Base-by-base conservation (phyloP, 192 early-diverging fungal genomes). In the Pilaira anomala region DNA sequence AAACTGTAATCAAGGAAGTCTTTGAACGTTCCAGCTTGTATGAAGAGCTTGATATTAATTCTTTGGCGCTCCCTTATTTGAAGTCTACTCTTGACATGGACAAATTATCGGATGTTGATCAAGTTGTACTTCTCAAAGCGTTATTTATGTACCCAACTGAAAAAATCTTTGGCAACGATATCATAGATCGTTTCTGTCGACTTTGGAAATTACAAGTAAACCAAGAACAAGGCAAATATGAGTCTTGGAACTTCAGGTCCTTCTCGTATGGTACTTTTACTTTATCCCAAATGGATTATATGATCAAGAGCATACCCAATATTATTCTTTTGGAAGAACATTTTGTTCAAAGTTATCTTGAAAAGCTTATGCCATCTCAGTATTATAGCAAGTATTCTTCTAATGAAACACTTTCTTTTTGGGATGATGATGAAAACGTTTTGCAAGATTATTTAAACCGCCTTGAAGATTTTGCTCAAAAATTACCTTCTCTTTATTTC, bases 271-370 rank as follows among this genome's bases (percentile, higher is more conserved):
- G 50, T 2, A 66, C 57, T 28, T 25, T 66, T 9, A 66, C 64
- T 7, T 26, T 66, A 18, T 18, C 48, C 3, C 64, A 66, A 58
- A 24, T 66, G 33, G 26, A 66, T 36, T 14, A 36, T 11, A 24
- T 69, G 33, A 42, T 54, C n/a, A 33, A 69, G 22, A 2, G 7
- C 3, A 44, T 69, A 0, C 67, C 67, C 25, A 3, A 54, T 9
- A 25, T 39, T 19, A 40, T 53, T 21, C 33, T 65, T 13, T 21
- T 41, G 1, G 18, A 24, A 3, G 16, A 57, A 8, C 25, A 29
- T 12, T 57, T 51, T 45, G n/a, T 59, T 29, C 39, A 40, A 19
- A 13, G 48, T n/a, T 68, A 68, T 18, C 26, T 68, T 14, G 22
- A 40, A 7, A 61, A 42, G 7, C 18, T 68, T 5, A 50, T 59